Base-by-base conservation (phyloP, 2,329 filamentous ascomycete species). In the Trichophyton simii region DNA sequence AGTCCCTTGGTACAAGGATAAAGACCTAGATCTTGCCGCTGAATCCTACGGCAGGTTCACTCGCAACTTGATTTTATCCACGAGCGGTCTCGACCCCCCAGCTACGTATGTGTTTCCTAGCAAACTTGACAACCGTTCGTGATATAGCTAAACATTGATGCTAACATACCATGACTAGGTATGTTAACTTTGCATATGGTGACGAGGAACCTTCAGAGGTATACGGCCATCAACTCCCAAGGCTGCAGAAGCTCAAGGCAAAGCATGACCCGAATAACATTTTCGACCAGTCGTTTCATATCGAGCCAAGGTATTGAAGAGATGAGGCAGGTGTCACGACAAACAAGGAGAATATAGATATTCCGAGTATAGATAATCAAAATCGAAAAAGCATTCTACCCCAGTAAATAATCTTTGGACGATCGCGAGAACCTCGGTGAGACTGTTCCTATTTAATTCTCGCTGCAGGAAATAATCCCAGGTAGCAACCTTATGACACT, bases 1-100 rank as follows among this genome's bases (percentile, higher is more conserved):
- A 0, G 72, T 76, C 13, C 72, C 75, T 0, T 77, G 74, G 75
- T 77, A 77, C 54, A 66, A 65, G 0, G 71, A 75, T 60, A 62
- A 68, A 0, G 64, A 65, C 3, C 64, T 78, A 1, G 75, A 78
- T 62, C 59, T 28, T 0, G 67, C 67, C 44, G 76, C 75, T 0
- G 38, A 69, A 41, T 63, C 38, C 1, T 77, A 76, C 62, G 75
- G 72, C 9, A 62, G 61, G 25, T 66, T 64, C 15, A 67, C 72
- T 2, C 65, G 72, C 42, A 67, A 68, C 11, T 66, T 72, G 54
- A 71, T 68, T 69, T 67, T 66, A 9, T 60, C 57, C 1, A 60
- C 59, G 9, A 65, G 57, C 20, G 68, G 65, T 18, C 42, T 63
- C 11, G 9, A 44, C 11, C 18, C 42, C 59, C 58, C 58, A 60